Percentiles rank a stretch among this genome's conserved stretches.
Evolutionary conservation across 1,284 basidiomycete genomes (phyloP).

Genomic region (Pholiota adiposa): DNA sequence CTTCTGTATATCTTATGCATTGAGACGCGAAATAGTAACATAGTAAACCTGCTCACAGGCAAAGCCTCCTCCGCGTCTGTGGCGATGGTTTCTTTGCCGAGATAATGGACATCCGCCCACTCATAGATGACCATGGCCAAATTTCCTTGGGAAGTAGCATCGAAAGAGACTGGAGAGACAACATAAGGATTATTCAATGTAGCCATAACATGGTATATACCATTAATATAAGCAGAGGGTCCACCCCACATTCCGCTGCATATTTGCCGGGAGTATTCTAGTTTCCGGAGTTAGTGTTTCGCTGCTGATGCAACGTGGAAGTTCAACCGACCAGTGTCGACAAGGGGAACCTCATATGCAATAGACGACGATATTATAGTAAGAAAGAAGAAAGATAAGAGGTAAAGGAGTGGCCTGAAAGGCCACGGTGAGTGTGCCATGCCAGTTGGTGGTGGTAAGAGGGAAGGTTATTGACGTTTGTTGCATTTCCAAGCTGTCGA

Average conservation of each 20-base stretch:
- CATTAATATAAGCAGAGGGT: slow-evolving; percentile 82
- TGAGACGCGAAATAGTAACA: not conserved
- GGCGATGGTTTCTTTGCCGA: slow-evolving; percentile 69
- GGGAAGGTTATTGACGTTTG: slow-evolving; percentile 32
- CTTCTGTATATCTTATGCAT: slow-evolving; percentile 59
- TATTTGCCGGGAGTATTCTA: slow-evolving; percentile 83
- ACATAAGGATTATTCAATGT: not conserved
- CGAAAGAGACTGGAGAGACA: slow-evolving; percentile 73
- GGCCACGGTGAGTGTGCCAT: slow-evolving; percentile 28
- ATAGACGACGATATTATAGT: slow-evolving; percentile 34
- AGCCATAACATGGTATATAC: slow-evolving; percentile 42
- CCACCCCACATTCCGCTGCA: slow-evolving; percentile 96
- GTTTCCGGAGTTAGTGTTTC: slow-evolving; percentile 17
- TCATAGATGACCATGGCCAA: slow-evolving; percentile 96
- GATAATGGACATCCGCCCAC: slow-evolving; percentile 84
- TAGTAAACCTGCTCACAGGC: slow-evolving; percentile 59
- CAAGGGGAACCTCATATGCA: slow-evolving; percentile 69
- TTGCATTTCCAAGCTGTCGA: slow-evolving; percentile 26
- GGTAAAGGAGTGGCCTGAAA: slow-evolving; percentile 30
- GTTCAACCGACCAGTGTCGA: slow-evolving; percentile 50
- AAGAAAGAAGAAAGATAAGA: slow-evolving; percentile 40
- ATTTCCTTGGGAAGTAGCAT: slow-evolving; percentile 82
- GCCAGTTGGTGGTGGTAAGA: slow-evolving; percentile 22
- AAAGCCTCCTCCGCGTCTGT: slow-evolving; percentile 52
- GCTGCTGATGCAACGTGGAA: slow-evolving; percentile 8